Conservation (phyloP, 2,329 filamentous ascomycete genomes). For the Chaetomium sp. region DNA sequence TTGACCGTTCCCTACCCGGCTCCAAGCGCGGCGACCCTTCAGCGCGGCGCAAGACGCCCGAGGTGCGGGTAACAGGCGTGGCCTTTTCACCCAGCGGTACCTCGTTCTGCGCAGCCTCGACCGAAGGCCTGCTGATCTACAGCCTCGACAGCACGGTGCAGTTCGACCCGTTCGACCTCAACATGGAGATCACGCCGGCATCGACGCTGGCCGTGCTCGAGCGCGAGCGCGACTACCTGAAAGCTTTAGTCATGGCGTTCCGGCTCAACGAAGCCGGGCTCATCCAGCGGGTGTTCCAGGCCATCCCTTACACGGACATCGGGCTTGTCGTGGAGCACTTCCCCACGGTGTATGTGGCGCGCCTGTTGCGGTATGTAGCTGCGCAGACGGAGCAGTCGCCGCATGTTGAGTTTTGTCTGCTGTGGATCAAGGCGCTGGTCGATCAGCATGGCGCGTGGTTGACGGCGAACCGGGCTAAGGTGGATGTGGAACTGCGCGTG, state of each 20-base stretch:
- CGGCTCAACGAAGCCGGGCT: slow-evolving; percentile 81
- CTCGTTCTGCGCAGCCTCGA: slow-evolving; percentile 89
- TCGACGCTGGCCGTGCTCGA: slow-evolving; percentile 67
- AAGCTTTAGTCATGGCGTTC: slow-evolving; percentile 95
- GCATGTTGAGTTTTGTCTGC: slow-evolving; percentile 87
- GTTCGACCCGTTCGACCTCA: slow-evolving; percentile 95
- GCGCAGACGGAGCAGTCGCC: slow-evolving; percentile 82
- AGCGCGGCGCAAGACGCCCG: slow-evolving; percentile 65
- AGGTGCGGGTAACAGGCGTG: slow-evolving; percentile 77
- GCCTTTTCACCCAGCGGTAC: slow-evolving; percentile 84
- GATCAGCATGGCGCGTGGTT: slow-evolving; percentile 80
- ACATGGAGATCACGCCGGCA: slow-evolving; percentile 85
- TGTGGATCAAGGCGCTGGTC: slow-evolving; percentile 82
- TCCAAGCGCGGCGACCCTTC: slow-evolving; percentile 81
- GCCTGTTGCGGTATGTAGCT: slow-evolving; percentile 80
- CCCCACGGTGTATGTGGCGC: slow-evolving; percentile 78
- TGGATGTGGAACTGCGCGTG: slow-evolving; percentile 77
- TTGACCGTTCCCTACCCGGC: slow-evolving; percentile 74
- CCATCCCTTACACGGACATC: slow-evolving; percentile 69
- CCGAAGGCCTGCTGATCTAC: slow-evolving; percentile 90
- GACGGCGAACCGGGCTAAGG: slow-evolving; percentile 69
- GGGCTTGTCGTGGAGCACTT: slow-evolving; percentile 69
- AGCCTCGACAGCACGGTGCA: slow-evolving; percentile 76
- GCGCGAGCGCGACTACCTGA: slow-evolving; percentile 71
- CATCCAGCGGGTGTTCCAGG: slow-evolving; percentile 79